Evolutionary conservation across 805 yeast species (phyloP), one percentile per base, ranked within the genome.

Genomic region (Schwanniomyces yamadae): DNA sequence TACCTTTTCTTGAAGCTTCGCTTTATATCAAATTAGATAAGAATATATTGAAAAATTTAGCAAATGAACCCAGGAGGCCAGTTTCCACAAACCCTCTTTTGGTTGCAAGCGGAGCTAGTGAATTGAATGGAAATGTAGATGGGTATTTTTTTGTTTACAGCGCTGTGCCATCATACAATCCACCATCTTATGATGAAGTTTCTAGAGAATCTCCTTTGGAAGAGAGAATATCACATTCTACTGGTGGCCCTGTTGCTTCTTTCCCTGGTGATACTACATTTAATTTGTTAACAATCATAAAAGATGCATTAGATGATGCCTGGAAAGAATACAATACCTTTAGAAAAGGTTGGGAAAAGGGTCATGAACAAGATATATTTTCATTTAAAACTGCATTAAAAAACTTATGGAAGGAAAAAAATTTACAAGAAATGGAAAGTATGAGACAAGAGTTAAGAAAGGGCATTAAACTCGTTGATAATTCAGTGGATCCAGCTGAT

Each of bases 61-160:
- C 84, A 4, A 67, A 77, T 41, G 82, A 75, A 43, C 84, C 84
- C 6, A 52, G 84, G 32, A 63, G 66, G 40, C 80, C 81, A 3
- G 84, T 78, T 0, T 69, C 76, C 9, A 80, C 87, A 5, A 79
- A 78, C 34, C 84, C 90, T 3, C 55, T 84, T 37, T 55, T 84
- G 9, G 85, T 82, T 3, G 91, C 88, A 4, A 79, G 87, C 24
- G 93, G 93, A 1, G 85, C 89, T 4, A 75, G 86, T 28, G 91
- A 83, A 41, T 57, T 84, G 46, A 83, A 84, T 52, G 90, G 89
- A 4, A 69, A 77, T 21, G 73, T 84, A n/a, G 83, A 82, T 52
- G 91, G 90, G 0, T 84, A 84, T 54, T 65, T 82, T 28, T 68
- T 82, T 23, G 78, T 81, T 31, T 84, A 83, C 55, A 74, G 81